Conservation (phyloP, 2,329 filamentous ascomycete genomes). For the Hymenotorrendiella dingleyae region DNA sequence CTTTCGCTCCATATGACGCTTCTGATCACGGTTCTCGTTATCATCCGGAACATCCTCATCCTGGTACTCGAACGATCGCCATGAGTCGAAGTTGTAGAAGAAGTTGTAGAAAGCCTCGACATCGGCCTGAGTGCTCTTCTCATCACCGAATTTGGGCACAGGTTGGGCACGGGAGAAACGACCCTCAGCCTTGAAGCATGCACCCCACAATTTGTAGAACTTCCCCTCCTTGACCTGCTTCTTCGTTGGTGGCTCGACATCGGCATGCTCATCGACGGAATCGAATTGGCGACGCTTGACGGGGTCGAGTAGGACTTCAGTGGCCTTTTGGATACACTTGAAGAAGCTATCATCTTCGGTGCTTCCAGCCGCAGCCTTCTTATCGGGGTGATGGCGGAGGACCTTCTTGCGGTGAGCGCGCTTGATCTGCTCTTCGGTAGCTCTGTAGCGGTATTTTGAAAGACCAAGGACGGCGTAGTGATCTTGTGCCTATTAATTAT, state of each 20-base stretch:
- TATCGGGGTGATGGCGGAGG: constrained; percentile 96
- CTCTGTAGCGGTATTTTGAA: constrained; percentile 84
- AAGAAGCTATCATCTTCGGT: constrained; percentile 97
- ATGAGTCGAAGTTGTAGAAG: constrained; percentile 99
- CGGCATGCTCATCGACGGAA: constrained; percentile 89
- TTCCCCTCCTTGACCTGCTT: constrained; percentile 81
- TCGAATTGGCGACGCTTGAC: constrained; percentile 92
- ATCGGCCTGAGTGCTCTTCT: constrained; percentile 78
- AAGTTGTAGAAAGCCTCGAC: constrained; percentile 99
- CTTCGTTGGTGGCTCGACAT: constrained; percentile 88
- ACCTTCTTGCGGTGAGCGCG: constrained; percentile 99
- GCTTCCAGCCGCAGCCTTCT: constrained; percentile 86
- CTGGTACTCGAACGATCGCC: constrained; percentile 95
- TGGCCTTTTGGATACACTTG: constrained; percentile 99
- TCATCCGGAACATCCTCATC: constrained; percentile 99
- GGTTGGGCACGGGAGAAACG: constrained; percentile 91
- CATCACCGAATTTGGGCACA: constrained; percentile 79
- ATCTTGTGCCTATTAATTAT: constrained; percentile 66
- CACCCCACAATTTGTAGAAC: constrained; percentile 92
- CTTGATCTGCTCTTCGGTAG: constrained; percentile 98
- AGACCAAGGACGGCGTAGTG: constrained; percentile 96
- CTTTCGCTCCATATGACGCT: constrained; percentile 96
- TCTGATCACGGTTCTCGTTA: constrained; percentile 98
- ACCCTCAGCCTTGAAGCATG: constrained; percentile 83
- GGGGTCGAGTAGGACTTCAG: constrained; percentile 87